A percentile compares a stretch with the other conserved stretches of the same genome.
Conservation (phyloP, 176 grass and related monocot genomes). For the Carex kokanica region DNA sequence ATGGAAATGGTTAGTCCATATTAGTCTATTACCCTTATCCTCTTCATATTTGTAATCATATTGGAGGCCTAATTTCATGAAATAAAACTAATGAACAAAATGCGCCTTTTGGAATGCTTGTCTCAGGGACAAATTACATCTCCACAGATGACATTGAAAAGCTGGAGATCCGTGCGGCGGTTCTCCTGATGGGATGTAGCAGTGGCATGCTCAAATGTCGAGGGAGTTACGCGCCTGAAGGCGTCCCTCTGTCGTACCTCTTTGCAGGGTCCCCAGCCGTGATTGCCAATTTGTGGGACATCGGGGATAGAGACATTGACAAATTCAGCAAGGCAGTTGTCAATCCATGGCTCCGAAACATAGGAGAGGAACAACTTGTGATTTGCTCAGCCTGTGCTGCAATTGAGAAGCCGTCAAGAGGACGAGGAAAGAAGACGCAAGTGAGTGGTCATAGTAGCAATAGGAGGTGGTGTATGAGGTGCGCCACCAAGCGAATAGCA, state of each 20-base stretch:
- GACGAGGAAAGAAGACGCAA: conserved; percentile 38
- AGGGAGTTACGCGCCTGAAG: conserved; percentile 68
- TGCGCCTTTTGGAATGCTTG: neutral
- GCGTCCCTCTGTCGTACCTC: conserved; percentile 72
- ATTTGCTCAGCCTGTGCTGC: conserved; percentile 37
- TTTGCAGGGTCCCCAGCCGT: conserved; percentile 66
- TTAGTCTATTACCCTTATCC: neutral
- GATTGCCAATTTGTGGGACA: conserved; percentile 79
- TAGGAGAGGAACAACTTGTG: neutral
- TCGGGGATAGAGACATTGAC: conserved; percentile 72
- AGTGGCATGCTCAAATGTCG: conserved; percentile 55
- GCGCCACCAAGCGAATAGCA: conserved; percentile 47
- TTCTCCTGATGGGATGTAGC: conserved; percentile 95
- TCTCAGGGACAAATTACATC: conserved; percentile 79
- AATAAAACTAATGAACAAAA: neutral
- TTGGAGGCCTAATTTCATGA: neutral
- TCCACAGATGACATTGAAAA: conserved; percentile 66
- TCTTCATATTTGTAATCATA: neutral
- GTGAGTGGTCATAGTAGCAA: conserved; percentile 22
- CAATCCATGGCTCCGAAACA: conserved; percentile 63
- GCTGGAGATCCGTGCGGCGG: conserved; percentile 55
- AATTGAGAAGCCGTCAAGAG: conserved; percentile 29
- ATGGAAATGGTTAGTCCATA: conserved; percentile 74
- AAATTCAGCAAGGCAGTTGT: conserved; percentile 71
- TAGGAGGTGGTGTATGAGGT: conserved; percentile 29